Evolutionary conservation across 768 basidiomycete species (phyloP), one percentile per base, ranked within the genome.

Genomic region (Podaxis carcinomalis): DNA sequence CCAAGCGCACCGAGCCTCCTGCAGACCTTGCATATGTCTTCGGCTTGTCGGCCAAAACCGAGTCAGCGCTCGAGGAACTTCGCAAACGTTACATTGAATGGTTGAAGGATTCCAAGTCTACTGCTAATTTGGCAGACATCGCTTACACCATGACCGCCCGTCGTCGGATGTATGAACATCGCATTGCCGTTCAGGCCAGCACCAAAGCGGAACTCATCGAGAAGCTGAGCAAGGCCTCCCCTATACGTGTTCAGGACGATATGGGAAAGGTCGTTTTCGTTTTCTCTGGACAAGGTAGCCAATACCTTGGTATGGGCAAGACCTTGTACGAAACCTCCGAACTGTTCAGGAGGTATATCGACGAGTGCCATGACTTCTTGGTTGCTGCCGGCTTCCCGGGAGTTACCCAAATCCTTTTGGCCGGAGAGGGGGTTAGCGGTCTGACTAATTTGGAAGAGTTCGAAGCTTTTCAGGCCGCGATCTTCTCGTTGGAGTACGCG

Each of bases 271-370:
- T 81, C 1, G 77, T 83, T 4, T 89, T 91, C 65, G 84, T 90
- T 3, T 90, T 89, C 69, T 86, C 89, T 16, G 90, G 90, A 6
- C 87, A 90, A 67, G 90, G 89, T 40, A 75, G 81, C 35, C 88
- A 90, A 63, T 86, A 87, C 72, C 67, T 75, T 16, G 81, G 83
- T 5, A 90, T 90, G 88, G 89, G 86, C 0, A 61, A 71, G 32
- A 68, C 71, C 0, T 77, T 91, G 14, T 92, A 91, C 59, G 67
- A 66, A 40, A 77, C 77, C 1, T 79, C 76, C 5, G 63, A 77
- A 0, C 53, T 80, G 1, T 90, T 91, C 69, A 77, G 70, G 53
- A 60, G 65, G 5, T 73, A 77, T 50, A 79, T 92, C 21, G 81
- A 90, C 64, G 76, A 81, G 51, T 91, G 89, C 64, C 77, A 90